Evolutionary conservation across 768 basidiomycete genomes (phyloP).

Genomic region (Boletus subparvulus): DNA sequence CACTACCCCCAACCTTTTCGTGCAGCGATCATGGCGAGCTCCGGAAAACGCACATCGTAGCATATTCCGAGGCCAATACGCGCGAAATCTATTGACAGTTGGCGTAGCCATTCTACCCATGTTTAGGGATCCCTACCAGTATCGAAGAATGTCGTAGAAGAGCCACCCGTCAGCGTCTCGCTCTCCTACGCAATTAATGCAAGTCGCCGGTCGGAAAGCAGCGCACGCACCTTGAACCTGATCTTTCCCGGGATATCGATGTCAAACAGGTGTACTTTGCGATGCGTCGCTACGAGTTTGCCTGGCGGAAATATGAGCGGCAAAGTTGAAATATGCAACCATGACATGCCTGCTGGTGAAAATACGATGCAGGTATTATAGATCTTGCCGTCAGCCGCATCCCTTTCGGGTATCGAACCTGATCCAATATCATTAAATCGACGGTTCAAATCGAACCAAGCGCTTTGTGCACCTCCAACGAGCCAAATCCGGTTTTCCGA

Average conservation of each 20-base stretch:
- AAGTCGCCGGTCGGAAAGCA: not conserved
- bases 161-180: constrained; percentile 81
- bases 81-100: constrained; percentile 71
- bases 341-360: constrained; percentile 62
- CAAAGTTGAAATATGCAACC: not conserved
- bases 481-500: constrained; percentile 81
- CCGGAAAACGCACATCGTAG: constrained; percentile 94
- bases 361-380: constrained; percentile 96
- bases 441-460: not conserved
- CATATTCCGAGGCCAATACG: constrained; percentile 95
- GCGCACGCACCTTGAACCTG: constrained; percentile 68
- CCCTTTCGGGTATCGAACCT: constrained; percentile 94
- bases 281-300: constrained; percentile 80
- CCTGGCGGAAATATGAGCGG: constrained; percentile 44
- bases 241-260: constrained; percentile 95
- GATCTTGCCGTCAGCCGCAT: constrained; percentile 56
- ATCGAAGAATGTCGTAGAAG: constrained; percentile 73
- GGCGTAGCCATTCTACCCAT: not conserved
- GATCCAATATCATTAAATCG: not conserved
- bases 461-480: constrained; percentile 71
- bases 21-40: constrained; percentile 88
- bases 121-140: constrained; percentile 56
- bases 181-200: constrained; percentile 62
- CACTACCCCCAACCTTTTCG: constrained; percentile 60
- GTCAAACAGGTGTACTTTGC: constrained; percentile 96